These are phyloP conservation scores for Oenanthe javanica DNA, from an alignment of 140 eudicot genomes.

Conservation along the genomic window DNA sequence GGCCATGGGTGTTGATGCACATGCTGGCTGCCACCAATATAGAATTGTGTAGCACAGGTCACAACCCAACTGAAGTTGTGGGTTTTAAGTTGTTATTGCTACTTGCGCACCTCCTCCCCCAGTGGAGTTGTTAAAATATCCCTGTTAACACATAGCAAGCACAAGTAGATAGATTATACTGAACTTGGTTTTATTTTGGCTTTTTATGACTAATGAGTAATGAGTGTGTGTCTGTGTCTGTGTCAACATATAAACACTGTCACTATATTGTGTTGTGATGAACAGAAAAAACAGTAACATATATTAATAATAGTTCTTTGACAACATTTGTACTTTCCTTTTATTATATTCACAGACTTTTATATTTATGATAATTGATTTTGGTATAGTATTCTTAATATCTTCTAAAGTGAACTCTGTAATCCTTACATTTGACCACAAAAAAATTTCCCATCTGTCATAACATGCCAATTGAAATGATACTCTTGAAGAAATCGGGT, in stretches of 20 bases:
- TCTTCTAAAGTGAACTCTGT: not conserved
- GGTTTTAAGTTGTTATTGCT: not conserved
- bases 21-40: not conserved
- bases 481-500: not conserved
- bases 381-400: not conserved
- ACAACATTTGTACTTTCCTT: not conserved
- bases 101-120: not conserved
- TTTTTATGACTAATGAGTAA: not conserved
- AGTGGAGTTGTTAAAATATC: not conserved
- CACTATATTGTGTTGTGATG: not conserved
- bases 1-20: not conserved
- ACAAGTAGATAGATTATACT: not conserved
- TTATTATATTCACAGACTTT: not conserved
- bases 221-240: not conserved
- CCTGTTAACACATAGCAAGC: not conserved
- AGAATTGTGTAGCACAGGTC: not conserved
- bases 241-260: not conserved
- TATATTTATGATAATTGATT: not conserved
- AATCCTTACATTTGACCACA: not conserved
- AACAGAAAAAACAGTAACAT: not conserved
- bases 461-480: not conserved
- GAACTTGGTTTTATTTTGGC: not conserved
- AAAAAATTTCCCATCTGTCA: not conserved
- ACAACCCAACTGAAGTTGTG: not conserved
- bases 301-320: not conserved